phyloP scores from a whole-genome alignment of 2,329 filamentous ascomycete genomes.

The Hypoxylon sp. region DNA sequence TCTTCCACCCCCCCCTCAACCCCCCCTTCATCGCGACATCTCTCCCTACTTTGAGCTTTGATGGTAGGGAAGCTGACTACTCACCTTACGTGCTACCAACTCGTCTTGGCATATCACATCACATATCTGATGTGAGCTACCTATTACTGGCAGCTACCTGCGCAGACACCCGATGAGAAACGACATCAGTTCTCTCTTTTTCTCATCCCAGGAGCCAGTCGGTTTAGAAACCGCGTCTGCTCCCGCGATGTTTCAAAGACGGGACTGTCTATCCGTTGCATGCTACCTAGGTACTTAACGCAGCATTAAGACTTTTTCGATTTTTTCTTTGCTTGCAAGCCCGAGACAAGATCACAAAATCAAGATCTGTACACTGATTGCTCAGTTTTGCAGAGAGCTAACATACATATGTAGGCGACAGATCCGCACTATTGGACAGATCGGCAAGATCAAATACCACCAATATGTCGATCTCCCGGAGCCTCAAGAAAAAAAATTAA shows the following conservation, averaged over 20 bases:
- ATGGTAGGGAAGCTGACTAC: conserved; percentile 1
- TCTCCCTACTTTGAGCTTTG: conserved; percentile 5
- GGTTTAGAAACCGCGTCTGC: conserved; percentile 19
- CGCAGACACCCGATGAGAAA: conserved; percentile 15
- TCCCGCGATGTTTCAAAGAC: conserved; percentile 31
- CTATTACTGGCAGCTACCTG: neutral
- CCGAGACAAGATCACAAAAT: conserved; percentile 29
- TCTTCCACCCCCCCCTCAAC: conserved; percentile 21
- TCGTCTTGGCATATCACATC: conserved; percentile 5
- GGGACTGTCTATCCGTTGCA: conserved; percentile 28
- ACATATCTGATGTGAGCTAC: conserved; percentile 4
- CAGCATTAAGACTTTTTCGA: conserved; percentile 10
- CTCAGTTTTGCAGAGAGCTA: conserved; percentile 35
- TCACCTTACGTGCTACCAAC: conserved; percentile 1
- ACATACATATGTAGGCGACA: conserved; percentile 28
- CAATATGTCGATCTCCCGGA: conserved; percentile 40
- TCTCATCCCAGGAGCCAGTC: neutral
- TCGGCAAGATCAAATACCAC: conserved; percentile 38
- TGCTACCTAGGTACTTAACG: conserved; percentile 18
- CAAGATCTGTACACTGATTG: conserved; percentile 33
- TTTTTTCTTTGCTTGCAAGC: conserved; percentile 28
- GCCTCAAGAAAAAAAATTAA: conserved; percentile 29
- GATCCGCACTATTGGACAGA: conserved; percentile 43
- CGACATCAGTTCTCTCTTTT: conserved; percentile 12
- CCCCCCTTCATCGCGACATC: conserved; percentile 17